A percentile compares a stretch with the other conserved stretches of the same genome.
phyloP scores from a whole-genome alignment of 805 yeast species.

The Kuraishia borneana region DNA sequence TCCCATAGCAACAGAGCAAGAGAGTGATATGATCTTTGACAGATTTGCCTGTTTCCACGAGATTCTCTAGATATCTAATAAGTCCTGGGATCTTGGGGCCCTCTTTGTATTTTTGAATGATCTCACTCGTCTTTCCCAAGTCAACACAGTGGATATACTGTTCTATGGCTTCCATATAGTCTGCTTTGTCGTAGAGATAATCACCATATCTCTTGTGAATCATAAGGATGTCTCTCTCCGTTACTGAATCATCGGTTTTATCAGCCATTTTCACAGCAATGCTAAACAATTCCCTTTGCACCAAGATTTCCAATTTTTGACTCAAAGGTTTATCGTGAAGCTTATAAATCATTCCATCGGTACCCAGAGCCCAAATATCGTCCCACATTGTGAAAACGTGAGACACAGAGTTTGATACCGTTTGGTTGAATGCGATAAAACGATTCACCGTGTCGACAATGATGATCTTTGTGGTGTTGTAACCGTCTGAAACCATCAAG shows the following conservation, averaged over 20 bases:
- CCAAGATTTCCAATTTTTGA: constrained; percentile 58
- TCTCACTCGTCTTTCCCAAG: constrained; percentile 55
- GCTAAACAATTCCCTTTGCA: constrained; percentile 59
- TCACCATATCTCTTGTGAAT: constrained; percentile 61
- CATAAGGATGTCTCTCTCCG: constrained; percentile 19
- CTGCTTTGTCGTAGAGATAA: constrained; percentile 53
- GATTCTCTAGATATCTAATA: constrained; percentile 49
- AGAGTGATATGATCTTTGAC: constrained; percentile 77
- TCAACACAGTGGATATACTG: constrained; percentile 45
- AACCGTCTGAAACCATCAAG: constrained; percentile 13
- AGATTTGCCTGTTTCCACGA: constrained; percentile 44
- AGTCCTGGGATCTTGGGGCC: constrained; percentile 59
- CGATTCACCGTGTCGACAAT: constrained; percentile 64
- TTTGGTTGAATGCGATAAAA: constrained; percentile 56
- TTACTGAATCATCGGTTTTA: constrained; percentile 7
- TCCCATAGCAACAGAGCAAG: constrained; percentile 69
- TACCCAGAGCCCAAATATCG: constrained; percentile 48
- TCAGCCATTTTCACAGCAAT: constrained; percentile 64
- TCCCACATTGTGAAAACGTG: constrained; percentile 48
- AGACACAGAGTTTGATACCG: constrained; percentile 54
- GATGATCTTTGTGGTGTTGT: constrained; percentile 40
- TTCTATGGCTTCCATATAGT: constrained; percentile 58
- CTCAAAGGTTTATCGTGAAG: constrained; percentile 54
- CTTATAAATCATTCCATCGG: constrained; percentile 66
- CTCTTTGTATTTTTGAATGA: constrained; percentile 70